A percentile compares a stretch with the other conserved stretches of the same genome.
Evolutionary conservation across 73 alveolate species (phyloP).

Genomic region (Uronychia binucleata): DNA sequence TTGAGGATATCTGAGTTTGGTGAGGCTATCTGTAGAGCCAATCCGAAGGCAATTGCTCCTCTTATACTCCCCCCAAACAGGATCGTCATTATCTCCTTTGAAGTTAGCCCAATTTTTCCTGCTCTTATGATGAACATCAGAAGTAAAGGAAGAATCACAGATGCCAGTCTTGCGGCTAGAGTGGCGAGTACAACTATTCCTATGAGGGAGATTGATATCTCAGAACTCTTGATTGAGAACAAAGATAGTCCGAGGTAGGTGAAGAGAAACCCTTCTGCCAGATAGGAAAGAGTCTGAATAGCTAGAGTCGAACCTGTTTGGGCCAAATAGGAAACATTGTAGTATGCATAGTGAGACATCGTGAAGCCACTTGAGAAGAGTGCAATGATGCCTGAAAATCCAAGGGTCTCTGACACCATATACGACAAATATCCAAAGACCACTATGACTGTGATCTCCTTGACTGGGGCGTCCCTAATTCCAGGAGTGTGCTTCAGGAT

Average conservation of each 20-base stretch:
- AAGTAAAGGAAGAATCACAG: constrained; percentile 33
- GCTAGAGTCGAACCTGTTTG: constrained; percentile 81
- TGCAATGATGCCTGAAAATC: constrained; percentile 88
- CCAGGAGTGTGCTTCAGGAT: constrained; percentile 53
- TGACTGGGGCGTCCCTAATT: constrained; percentile 64
- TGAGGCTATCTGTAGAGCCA: constrained; percentile 23
- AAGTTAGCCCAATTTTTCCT: constrained; percentile 55
- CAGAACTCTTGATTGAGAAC: constrained; percentile 1
- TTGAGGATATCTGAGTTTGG: constrained; percentile 25
- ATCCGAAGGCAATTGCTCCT: constrained; percentile 97
- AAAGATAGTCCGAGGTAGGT: constrained; percentile 48
- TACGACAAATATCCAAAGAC: constrained; percentile 89
- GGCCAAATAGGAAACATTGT: constrained; percentile 84
- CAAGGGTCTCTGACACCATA: constrained; percentile 82
- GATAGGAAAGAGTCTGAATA: constrained; percentile 33
- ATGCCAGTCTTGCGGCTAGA: constrained; percentile 34
- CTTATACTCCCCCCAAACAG: constrained; percentile 92
- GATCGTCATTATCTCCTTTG: constrained; percentile 76
- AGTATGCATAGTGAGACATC: constrained; percentile 94
- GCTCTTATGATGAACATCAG: not conserved
- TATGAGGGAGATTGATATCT: constrained; percentile 8
- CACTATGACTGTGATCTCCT: constrained; percentile 86
- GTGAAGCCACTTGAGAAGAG: constrained; percentile 94
- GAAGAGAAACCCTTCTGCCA: constrained; percentile 40
- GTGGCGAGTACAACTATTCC: constrained; percentile 13